Conservation (phyloP, 805 yeast genomes). For the Kockiozyma suomiensis region DNA sequence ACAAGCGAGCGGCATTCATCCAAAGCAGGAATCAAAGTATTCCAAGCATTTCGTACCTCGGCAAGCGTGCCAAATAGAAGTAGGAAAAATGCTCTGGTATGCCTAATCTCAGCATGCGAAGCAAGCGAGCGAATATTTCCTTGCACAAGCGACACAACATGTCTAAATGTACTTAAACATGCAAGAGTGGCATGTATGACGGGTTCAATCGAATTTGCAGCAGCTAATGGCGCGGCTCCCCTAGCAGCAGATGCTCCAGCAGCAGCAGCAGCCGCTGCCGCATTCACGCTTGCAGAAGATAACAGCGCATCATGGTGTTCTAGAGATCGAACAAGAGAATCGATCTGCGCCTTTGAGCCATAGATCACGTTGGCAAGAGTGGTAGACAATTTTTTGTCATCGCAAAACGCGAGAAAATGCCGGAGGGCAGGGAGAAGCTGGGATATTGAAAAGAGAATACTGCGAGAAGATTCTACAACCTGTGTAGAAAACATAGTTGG, state of each 20-base stretch:
- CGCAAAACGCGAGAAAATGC: slow-evolving; percentile 34
- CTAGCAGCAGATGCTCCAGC: slow-evolving; percentile 35
- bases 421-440: slow-evolving; percentile 35
- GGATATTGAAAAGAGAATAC: slow-evolving; percentile 34
- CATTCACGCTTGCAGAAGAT: slow-evolving; percentile 8
- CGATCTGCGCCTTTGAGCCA: slow-evolving; percentile 30
- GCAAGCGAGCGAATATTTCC: slow-evolving; percentile 54
- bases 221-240: slow-evolving; percentile 17
- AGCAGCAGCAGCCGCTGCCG: slow-evolving; percentile 11
- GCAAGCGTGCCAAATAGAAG: slow-evolving; percentile 63
- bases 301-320: slow-evolving; percentile 36
- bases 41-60: slow-evolving; percentile 70
- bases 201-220: slow-evolving; percentile 41
- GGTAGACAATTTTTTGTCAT: slow-evolving; percentile 29
- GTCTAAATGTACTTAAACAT: slow-evolving; percentile 53
- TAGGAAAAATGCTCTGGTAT: slow-evolving; percentile 63
- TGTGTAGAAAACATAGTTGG: slow-evolving; percentile 3
- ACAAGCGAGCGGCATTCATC: slow-evolving; percentile 25
- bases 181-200: slow-evolving; percentile 45
- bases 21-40: slow-evolving; percentile 44
- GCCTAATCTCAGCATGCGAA: slow-evolving; percentile 63
- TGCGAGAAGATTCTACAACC: slow-evolving; percentile 35
- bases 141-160: slow-evolving; percentile 52
- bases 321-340: slow-evolving; percentile 31
- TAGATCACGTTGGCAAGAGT: slow-evolving; percentile 26